Conservation (phyloP, 352 stramenopile genomes). For the Elongisporangium prolatum region DNA sequence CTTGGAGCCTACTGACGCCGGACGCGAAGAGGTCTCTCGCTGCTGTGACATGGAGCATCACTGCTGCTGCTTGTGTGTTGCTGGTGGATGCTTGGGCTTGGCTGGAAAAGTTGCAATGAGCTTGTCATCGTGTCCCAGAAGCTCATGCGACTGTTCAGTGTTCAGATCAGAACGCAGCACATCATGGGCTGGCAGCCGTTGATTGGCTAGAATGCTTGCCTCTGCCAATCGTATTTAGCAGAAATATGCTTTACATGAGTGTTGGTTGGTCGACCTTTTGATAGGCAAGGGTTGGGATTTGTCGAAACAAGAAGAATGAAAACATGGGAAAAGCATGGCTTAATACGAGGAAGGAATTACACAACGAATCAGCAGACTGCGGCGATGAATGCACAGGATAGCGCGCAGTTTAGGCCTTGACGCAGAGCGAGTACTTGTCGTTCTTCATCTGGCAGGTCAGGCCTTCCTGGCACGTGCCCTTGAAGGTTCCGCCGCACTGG, state of each 20-base stretch:
- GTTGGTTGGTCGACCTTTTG: neutral
- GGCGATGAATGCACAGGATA: neutral
- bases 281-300: neutral
- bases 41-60: neutral
- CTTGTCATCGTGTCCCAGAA: neutral
- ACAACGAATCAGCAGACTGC: neutral
- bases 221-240: constrained; percentile 1
- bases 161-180: neutral
- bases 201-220: constrained; percentile 12
- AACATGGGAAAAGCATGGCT: neutral
- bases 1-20: constrained; percentile 3
- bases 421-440: constrained; percentile 35
- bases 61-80: neutral
- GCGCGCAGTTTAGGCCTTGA: constrained; percentile 5
- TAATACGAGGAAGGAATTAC: neutral
- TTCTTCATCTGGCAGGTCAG: constrained; percentile 33
- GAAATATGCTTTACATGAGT: neutral
- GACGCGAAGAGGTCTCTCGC: neutral
- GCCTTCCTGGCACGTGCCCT: constrained; percentile 21
- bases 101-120: neutral
- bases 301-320: too few relatives aligned
- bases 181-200: constrained; percentile 6
- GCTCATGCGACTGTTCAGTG: neutral
- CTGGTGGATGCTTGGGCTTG: neutral
- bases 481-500: constrained; percentile 22